Percentiles rank a stretch among this genome's conserved stretches.
phyloP scores from a whole-genome alignment of 768 basidiomycete genomes.

The Lactarius trivialis region DNA sequence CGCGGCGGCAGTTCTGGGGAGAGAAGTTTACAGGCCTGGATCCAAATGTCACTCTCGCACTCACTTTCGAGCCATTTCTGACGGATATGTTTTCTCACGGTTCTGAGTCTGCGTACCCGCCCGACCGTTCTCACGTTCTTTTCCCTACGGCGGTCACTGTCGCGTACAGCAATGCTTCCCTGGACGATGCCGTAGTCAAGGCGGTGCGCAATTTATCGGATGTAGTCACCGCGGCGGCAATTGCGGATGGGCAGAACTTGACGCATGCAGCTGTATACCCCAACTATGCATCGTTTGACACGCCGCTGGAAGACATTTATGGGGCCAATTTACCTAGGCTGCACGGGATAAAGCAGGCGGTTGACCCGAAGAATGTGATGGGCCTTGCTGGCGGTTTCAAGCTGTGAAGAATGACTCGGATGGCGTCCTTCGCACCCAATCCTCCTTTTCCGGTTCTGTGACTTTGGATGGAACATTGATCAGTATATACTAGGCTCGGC shows the following conservation, averaged over 20 bases:
- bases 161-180: background rate
- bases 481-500: no score
- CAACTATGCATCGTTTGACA: background rate
- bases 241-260: background rate
- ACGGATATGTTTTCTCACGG: background rate
- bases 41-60: background rate
- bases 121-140: background rate
- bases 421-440: no score
- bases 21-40: background rate
- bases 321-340: background rate
- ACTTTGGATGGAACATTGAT: no score
- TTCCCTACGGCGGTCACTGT: background rate
- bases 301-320: background rate
- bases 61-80: background rate
- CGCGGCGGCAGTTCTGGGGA: slow-evolving; percentile 3
- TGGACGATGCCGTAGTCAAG: background rate
- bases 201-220: background rate
- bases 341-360: background rate
- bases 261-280: background rate
- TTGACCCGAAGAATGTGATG: background rate
- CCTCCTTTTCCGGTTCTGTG: no score
- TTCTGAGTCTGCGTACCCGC: background rate
- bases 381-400: background rate
- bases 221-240: background rate
- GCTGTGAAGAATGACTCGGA: background rate